These are phyloP conservation scores for Exophiala xenobiotica DNA, from an alignment of 2,329 filamentous ascomycete species.

Conservation along the genomic window DNA sequence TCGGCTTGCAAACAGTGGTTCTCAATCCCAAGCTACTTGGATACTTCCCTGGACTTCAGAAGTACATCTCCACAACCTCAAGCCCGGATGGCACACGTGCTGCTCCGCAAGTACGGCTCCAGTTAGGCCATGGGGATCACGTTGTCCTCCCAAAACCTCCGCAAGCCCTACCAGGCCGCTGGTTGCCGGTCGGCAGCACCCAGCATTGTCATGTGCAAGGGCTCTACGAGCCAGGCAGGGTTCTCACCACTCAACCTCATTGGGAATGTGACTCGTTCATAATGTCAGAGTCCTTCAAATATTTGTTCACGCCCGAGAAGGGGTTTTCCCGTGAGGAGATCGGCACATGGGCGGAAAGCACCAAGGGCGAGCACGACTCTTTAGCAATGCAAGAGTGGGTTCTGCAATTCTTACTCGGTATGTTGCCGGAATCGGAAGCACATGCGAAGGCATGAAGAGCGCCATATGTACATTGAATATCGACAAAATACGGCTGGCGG, in stretches of 20 bases:
- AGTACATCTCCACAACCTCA: background rate
- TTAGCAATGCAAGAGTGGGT: constrained; percentile 3
- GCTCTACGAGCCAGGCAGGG: background rate
- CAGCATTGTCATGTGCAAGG: constrained; percentile 1
- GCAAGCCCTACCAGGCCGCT: background rate
- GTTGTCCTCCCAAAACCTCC: background rate
- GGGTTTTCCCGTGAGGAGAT: background rate
- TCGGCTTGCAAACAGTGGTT: background rate
- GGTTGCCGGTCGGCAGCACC: constrained; percentile 1
- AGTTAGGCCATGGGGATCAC: constrained; percentile 1
- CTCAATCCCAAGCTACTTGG: background rate
- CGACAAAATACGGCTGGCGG: background rate
- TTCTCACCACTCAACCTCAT: constrained; percentile 1
- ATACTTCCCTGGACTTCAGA: constrained; percentile 1
- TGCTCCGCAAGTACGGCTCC: background rate
- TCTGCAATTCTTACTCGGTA: constrained; percentile 1
- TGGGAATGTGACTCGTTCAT: constrained; percentile 3
- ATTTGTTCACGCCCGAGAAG: background rate
- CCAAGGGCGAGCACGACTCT: constrained; percentile 1
- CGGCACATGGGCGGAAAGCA: background rate
- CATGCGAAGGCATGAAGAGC: background rate
- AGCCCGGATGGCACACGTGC: background rate
- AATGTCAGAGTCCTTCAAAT: constrained; percentile 1
- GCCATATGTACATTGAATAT: background rate
- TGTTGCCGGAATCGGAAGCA: background rate